Evolutionary conservation across 2,329 filamentous ascomycete genomes (phyloP).

Genomic region (Fusarium liriodendri): DNA sequence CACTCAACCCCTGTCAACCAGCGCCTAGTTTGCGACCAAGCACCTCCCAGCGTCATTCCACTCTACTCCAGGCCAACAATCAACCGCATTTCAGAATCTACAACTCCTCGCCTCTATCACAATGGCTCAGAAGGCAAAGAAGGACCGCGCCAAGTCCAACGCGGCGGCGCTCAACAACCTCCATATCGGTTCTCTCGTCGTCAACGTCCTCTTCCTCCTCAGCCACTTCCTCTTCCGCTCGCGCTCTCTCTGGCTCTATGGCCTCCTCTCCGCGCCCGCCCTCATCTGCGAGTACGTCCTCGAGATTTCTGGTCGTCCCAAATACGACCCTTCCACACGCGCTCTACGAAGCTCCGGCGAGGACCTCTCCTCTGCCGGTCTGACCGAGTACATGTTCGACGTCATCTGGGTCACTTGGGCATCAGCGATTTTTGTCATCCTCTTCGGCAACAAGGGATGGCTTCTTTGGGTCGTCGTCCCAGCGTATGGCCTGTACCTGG

Average conservation of each 20-base stretch:
- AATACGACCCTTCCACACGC: slow-evolving; percentile 70
- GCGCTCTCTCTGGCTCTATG: slow-evolving; percentile 75
- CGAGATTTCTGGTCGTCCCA: slow-evolving; percentile 85
- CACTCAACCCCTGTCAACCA: slow-evolving; percentile 10
- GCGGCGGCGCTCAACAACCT: slow-evolving; percentile 80
- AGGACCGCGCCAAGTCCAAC: slow-evolving; percentile 81
- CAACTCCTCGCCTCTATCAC: slow-evolving; percentile 1
- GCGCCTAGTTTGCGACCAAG: slow-evolving; percentile 6
- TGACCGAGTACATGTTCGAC: slow-evolving; percentile 99
- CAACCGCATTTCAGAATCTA: not conserved
- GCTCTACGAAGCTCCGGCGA: slow-evolving; percentile 84
- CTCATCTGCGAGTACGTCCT: slow-evolving; percentile 86
- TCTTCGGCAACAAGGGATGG: slow-evolving; percentile 84
- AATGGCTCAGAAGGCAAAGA: slow-evolving; percentile 74
- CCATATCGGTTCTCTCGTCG: slow-evolving; percentile 77
- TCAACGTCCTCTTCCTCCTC: slow-evolving; percentile 81
- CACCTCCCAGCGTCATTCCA: slow-evolving; percentile 19
- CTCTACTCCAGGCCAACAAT: not conserved
- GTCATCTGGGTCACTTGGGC: slow-evolving; percentile 94
- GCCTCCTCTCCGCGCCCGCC: slow-evolving; percentile 78
- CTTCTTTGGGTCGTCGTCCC: slow-evolving; percentile 66
- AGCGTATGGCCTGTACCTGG: slow-evolving; percentile 67
- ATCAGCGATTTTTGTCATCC: slow-evolving; percentile 74
- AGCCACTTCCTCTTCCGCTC: slow-evolving; percentile 74
- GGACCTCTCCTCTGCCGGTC: slow-evolving; percentile 85